Evolutionary conservation across 768 basidiomycete species (phyloP).

Genomic region (Mycena maculata): DNA sequence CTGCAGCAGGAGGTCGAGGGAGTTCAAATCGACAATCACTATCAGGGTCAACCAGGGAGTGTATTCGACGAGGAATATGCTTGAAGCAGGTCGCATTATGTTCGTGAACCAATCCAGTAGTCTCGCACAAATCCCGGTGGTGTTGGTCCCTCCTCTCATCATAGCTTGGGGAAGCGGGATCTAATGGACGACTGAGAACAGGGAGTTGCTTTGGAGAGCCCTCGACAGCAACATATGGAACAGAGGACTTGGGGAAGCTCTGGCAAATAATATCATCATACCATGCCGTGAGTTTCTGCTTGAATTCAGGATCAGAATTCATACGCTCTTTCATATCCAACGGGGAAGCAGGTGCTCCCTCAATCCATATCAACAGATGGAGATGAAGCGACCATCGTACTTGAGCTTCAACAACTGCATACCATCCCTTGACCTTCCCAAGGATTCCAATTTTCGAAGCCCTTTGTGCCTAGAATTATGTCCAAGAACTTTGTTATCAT

Average conservation of each 20-base stretch:
- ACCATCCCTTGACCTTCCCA: constrained; percentile 37
- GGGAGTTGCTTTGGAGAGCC: too few species aligned
- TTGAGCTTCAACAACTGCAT: constrained; percentile 42
- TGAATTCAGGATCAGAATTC: constrained; percentile 18
- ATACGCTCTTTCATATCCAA: constrained; percentile 22
- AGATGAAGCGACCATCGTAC: constrained; percentile 40
- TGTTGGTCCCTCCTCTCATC: too few species aligned
- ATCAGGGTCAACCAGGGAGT: constrained; percentile 9
- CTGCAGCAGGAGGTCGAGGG: constrained; percentile 9
- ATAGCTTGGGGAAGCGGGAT: too few species aligned
- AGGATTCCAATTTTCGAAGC: constrained; percentile 37
- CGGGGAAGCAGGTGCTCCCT: too few species aligned
- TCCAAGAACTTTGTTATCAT: constrained; percentile 38
- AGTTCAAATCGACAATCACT: constrained; percentile 30
- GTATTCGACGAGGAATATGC: constrained; percentile 14
- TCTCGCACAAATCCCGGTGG: too few species aligned
- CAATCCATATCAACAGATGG: constrained; percentile 43
- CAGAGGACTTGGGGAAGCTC: too few species aligned
- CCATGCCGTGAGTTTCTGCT: constrained; percentile 14
- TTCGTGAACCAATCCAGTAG: too few species aligned
- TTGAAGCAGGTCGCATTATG: too few species aligned
- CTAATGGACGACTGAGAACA: too few species aligned
- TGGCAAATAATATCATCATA: constrained; percentile 31
- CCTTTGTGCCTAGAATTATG: constrained; percentile 36
- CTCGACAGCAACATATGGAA: too few species aligned